Evolutionary conservation across 495 filamentous ascomycete species (phyloP), one percentile per base, ranked within the genome.

Genomic region (Astrothelium macrocarpum): DNA sequence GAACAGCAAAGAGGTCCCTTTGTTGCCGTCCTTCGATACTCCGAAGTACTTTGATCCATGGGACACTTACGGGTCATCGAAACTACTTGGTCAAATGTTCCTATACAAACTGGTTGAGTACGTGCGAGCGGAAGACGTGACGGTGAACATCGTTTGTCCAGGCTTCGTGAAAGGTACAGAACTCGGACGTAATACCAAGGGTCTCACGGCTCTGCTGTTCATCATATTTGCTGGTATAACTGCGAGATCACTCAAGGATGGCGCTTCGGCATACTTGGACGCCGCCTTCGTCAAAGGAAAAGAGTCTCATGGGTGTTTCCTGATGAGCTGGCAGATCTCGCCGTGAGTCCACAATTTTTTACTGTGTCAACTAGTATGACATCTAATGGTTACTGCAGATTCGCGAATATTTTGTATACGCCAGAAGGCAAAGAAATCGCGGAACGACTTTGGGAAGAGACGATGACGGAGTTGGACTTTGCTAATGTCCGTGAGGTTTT

Each of bases 101-200:
- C 60, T 78, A 10, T 75, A 66, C 61, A 78, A 77, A 28, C 71
- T 81, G 1, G 68, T 72, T 31, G 72, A 80, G 12, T 73, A 73
- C 61, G 75, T 81, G 14, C 72, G 67, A 2, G 73, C 34, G 23
- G 69, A 79, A 34, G 78, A 81, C 31, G 76, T 81, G 0, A 69
- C 81, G 23, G 68, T 83, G 18, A 82, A 82, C 66, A 49, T 79
- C 0, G 78, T 76, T 0, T 75, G 80, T 34, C 79, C 79, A 0
- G 80, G 75, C n/a, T 65, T 49, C 18, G 56, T 39, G 1, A 58
- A 65, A 23, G 62, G 65, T 16, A 65, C 65, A 18, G 34, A 28
- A 26, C 39, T 67, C 25, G 18, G 25, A 16, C 49, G 53, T 23
- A 62, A 61, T 23, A 42, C 32, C 4, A 59, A 29, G 7, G 53